These are phyloP conservation scores for Hawksworthiomyces lignivorus DNA, from an alignment of 2,329 filamentous ascomycete genomes.

Conservation along the genomic window DNA sequence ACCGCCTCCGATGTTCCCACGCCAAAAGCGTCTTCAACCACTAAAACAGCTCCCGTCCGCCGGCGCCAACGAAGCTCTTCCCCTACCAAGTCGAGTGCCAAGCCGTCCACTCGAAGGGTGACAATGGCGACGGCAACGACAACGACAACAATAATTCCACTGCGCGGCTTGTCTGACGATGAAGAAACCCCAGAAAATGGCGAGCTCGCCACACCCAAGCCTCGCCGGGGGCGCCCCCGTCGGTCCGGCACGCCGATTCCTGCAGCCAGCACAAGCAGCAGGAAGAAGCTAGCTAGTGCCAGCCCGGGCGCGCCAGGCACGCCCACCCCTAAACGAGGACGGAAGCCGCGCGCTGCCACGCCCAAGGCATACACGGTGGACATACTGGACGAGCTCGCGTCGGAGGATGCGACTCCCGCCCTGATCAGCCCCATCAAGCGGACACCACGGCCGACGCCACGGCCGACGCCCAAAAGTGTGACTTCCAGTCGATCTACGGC, in stretches of 20 bases:
- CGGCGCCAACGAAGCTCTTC: slow-evolving; percentile 5
- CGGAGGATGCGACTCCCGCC: background rate
- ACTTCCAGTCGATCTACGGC: background rate
- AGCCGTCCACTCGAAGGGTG: slow-evolving; percentile 28
- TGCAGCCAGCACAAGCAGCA: slow-evolving; percentile 29
- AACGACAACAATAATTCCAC: slow-evolving; percentile 30
- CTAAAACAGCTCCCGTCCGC: too few relatives aligned
- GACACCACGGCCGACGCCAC: background rate
- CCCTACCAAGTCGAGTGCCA: slow-evolving; percentile 27
- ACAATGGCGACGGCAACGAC: background rate
- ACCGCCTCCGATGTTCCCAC: slow-evolving; percentile 22
- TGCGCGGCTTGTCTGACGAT: slow-evolving; percentile 37
- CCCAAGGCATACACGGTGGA: too few relatives aligned
- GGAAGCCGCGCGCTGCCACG: slow-evolving; percentile 5
- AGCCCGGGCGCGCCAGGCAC: background rate
- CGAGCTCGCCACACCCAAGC: slow-evolving; percentile 22
- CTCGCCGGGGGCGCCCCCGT: slow-evolving; percentile 27
- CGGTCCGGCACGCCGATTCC: slow-evolving; percentile 46
- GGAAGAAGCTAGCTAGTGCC: slow-evolving; percentile 1
- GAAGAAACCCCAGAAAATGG: slow-evolving; percentile 25
- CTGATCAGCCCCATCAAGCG: slow-evolving; percentile 1
- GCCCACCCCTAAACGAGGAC: slow-evolving; percentile 3
- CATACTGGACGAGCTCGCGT: slow-evolving; percentile 7
- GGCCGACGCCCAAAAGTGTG: background rate
- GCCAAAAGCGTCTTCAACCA: background rate